Conservation (phyloP, 2,329 filamentous ascomycete species). For the Mycosphaerelloides madeirae region DNA sequence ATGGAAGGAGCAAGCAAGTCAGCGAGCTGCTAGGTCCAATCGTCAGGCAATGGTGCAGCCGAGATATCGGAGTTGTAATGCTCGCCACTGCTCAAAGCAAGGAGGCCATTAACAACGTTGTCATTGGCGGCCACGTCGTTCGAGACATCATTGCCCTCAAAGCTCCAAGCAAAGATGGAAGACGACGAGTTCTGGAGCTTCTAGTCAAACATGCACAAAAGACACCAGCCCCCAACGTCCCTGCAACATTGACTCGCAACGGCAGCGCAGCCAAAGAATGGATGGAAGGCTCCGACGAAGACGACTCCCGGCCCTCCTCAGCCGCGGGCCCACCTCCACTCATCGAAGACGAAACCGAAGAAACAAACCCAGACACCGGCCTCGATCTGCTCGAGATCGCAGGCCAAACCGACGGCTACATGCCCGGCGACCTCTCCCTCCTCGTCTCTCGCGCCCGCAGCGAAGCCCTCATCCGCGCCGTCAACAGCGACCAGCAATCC, state of each 20-base stretch:
- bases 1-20: conserved; percentile 84
- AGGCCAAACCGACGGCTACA: conserved; percentile 92
- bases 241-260: conserved; percentile 10
- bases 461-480: conserved; percentile 83
- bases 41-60: conserved; percentile 76
- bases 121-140: conserved; percentile 87
- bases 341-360: conserved; percentile 39
- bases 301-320: conserved; percentile 43
- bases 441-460: conserved; percentile 83
- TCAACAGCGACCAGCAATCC: conserved; percentile 44
- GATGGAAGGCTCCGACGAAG: conserved; percentile 65
- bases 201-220: conserved; percentile 51
- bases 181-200: conserved; percentile 76
- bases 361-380: conserved; percentile 68
- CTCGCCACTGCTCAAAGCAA: conserved; percentile 90
- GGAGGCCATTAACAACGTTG: conserved; percentile 82
- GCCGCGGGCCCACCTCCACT: conserved; percentile 40
- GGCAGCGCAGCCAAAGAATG: conserved; percentile 43
- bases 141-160: conserved; percentile 86
- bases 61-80: conserved; percentile 75
- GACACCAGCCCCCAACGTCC: conserved; percentile 10
- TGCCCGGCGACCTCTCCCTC: conserved; percentile 87
- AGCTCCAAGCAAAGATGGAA: conserved; percentile 86
- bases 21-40: conserved; percentile 83
- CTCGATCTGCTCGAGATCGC: conserved; percentile 91